Percentiles rank a stretch among this genome's conserved stretches.
Evolutionary conservation across 352 stramenopile species (phyloP).

Genomic region (Elongisporangium prolatum): DNA sequence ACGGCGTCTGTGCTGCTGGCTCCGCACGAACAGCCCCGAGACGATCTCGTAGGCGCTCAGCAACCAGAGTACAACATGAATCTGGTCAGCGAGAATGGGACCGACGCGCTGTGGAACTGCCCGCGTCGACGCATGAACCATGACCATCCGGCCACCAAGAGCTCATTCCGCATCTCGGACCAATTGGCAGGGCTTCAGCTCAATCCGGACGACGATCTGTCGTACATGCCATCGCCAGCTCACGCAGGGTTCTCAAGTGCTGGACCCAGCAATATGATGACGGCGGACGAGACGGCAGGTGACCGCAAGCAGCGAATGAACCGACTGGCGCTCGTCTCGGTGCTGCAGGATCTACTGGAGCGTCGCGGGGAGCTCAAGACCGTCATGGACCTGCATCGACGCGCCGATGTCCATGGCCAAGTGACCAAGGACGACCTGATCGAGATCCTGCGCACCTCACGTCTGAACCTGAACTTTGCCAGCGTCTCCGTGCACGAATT

Average conservation of each 20-base stretch:
- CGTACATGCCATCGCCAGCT: neutral
- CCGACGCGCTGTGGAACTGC: conserved; percentile 60
- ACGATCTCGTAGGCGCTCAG: conserved; percentile 12
- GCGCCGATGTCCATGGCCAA: conserved; percentile 52
- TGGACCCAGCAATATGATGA: neutral
- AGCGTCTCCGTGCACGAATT: conserved; percentile 50
- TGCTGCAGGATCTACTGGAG: conserved; percentile 70
- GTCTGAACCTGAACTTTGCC: conserved; percentile 53
- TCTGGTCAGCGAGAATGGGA: conserved; percentile 20
- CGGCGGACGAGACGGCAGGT: conserved; percentile 2
- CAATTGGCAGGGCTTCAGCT: conserved; percentile 12
- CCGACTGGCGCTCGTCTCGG: conserved; percentile 33
- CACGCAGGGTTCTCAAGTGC: neutral
- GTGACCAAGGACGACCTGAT: conserved; percentile 51
- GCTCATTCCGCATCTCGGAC: conserved; percentile 51
- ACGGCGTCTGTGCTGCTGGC: conserved; percentile 62
- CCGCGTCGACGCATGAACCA: conserved; percentile 56
- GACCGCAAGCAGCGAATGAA: conserved; percentile 21
- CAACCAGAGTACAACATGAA: conserved; percentile 29
- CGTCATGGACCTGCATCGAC: conserved; percentile 56
- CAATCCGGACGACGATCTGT: neutral
- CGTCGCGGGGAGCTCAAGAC: conserved; percentile 67
- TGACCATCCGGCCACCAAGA: conserved; percentile 52
- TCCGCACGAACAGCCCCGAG: conserved; percentile 38
- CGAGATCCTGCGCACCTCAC: conserved; percentile 62